Conservation (phyloP, 1,284 basidiomycete species). For the Microbotryum intermedium region DNA sequence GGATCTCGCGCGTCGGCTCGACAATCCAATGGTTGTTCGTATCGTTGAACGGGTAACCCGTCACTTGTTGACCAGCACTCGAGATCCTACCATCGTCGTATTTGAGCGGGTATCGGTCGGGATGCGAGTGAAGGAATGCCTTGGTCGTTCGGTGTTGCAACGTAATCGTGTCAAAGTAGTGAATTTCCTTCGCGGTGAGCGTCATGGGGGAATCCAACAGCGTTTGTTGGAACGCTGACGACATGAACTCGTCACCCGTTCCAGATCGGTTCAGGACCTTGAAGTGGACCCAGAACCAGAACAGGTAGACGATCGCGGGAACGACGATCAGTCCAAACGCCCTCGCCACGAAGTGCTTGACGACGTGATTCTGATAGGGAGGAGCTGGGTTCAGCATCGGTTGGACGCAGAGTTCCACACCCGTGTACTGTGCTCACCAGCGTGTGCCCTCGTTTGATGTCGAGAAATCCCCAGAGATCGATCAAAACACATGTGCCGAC, state of each 20-base stretch:
- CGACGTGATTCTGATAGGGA: conserved; percentile 68
- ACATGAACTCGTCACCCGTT: conserved; percentile 94
- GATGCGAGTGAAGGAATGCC: conserved; percentile 86
- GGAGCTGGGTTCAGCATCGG: conserved; percentile 4
- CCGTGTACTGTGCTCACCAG: conserved; percentile 57
- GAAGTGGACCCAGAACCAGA: conserved; percentile 96
- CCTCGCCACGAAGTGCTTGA: conserved; percentile 79
- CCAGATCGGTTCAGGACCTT: conserved; percentile 81
- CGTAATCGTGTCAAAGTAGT: conserved; percentile 81
- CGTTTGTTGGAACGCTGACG: conserved; percentile 94
- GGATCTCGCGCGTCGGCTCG: conserved; percentile 83
- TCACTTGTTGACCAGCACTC: conserved; percentile 69
- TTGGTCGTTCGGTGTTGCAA: conserved; percentile 88
- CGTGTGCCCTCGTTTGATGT: conserved; percentile 68
- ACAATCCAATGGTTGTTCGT: conserved; percentile 95
- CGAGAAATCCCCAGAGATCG: conserved; percentile 91
- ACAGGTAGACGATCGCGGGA: conserved; percentile 82
- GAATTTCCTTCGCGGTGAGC: conserved; percentile 82
- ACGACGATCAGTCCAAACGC: conserved; percentile 77
- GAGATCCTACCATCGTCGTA: conserved; percentile 96
- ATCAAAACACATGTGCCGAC: conserved; percentile 85
- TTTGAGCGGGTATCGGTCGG: conserved; percentile 78
- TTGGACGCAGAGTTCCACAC: neutral
- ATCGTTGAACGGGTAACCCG: conserved; percentile 89
- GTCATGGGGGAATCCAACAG: conserved; percentile 84